Percentiles rank a stretch among this genome's conserved stretches.
Conservation (phyloP, 2,329 filamentous ascomycete genomes). For the Sphaceloma murrayae region DNA sequence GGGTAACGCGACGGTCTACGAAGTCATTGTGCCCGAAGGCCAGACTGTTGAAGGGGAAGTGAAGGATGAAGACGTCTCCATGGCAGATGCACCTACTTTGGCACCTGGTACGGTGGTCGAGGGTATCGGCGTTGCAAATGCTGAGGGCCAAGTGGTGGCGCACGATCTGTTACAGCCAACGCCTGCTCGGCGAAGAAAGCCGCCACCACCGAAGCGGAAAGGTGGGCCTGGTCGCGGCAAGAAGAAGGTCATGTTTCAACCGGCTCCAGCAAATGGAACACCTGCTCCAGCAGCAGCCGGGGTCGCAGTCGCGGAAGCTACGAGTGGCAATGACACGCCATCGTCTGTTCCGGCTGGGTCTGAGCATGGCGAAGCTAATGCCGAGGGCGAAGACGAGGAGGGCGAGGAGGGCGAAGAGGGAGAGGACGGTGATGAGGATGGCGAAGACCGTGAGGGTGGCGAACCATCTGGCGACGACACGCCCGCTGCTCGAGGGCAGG, state of each 20-base stretch:
- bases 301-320: constrained; percentile 27
- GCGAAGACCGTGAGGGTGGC: constrained; percentile 36
- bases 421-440: constrained; percentile 38
- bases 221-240: constrained; percentile 74
- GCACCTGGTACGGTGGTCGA: constrained; percentile 51
- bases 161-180: constrained; percentile 38
- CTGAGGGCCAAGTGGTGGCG: constrained; percentile 50
- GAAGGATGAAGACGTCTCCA: constrained; percentile 45
- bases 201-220: constrained; percentile 66
- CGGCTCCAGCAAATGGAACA: constrained; percentile 30
- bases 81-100: constrained; percentile 35
- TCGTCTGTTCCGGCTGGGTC: constrained; percentile 35
- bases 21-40: constrained; percentile 70
- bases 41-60: constrained; percentile 76
- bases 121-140: constrained; percentile 50
- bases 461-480: constrained; percentile 27
- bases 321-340: constrained; percentile 30
- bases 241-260: constrained; percentile 55
- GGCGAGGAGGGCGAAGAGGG: constrained; percentile 38
- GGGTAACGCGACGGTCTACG: constrained; percentile 75
- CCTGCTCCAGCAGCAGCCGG: constrained; percentile 31
- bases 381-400: constrained; percentile 34
- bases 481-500: constrained; percentile 18
- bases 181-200: constrained; percentile 53
- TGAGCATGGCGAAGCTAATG: constrained; percentile 27